Percentiles rank a stretch among this genome's conserved stretches.
Evolutionary conservation across 2,329 filamentous ascomycete genomes (phyloP).

Genomic region (Epichloe aotearoae): DNA sequence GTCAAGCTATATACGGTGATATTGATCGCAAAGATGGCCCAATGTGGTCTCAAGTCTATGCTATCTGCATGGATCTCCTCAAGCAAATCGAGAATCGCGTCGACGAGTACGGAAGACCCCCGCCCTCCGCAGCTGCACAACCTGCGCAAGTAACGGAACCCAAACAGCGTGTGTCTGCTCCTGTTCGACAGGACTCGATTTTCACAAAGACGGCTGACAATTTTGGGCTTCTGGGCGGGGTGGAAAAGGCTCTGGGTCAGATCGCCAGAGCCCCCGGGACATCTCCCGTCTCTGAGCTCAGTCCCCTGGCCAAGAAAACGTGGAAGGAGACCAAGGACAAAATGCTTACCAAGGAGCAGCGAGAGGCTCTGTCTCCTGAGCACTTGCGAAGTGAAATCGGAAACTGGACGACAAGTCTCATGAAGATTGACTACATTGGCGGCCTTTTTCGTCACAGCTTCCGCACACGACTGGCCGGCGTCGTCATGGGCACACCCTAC

Average conservation of each 20-base stretch:
- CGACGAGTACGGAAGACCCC: constrained; percentile 41
- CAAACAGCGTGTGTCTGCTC: constrained; percentile 23
- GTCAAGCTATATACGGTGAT: constrained; percentile 74
- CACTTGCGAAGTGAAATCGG: constrained; percentile 35
- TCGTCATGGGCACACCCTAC: constrained; percentile 62
- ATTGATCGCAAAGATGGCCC: constrained; percentile 70
- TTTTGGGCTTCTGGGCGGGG: constrained; percentile 26
- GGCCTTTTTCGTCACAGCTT: constrained; percentile 59
- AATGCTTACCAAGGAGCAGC: constrained; percentile 39
- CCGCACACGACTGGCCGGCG: constrained; percentile 46
- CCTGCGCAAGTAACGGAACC: constrained; percentile 15
- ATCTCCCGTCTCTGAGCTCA: constrained; percentile 33
- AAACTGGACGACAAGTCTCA: constrained; percentile 30
- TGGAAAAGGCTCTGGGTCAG: constrained; percentile 33
- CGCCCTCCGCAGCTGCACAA: constrained; percentile 18
- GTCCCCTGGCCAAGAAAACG: constrained; percentile 37
- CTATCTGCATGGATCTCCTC: constrained; percentile 55
- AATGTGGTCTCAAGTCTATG: constrained; percentile 68
- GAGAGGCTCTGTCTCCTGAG: constrained; percentile 37
- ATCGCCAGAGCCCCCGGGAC: constrained; percentile 34
- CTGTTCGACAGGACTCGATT: constrained; percentile 32
- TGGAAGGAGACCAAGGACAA: constrained; percentile 34
- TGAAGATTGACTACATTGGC: constrained; percentile 43
- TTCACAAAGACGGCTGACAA: constrained; percentile 26
- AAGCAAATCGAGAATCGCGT: constrained; percentile 55